Evolutionary conservation across 305 asterid species (phyloP), one percentile per base, ranked within the genome.

Genomic region (Fraxinus ornus): DNA sequence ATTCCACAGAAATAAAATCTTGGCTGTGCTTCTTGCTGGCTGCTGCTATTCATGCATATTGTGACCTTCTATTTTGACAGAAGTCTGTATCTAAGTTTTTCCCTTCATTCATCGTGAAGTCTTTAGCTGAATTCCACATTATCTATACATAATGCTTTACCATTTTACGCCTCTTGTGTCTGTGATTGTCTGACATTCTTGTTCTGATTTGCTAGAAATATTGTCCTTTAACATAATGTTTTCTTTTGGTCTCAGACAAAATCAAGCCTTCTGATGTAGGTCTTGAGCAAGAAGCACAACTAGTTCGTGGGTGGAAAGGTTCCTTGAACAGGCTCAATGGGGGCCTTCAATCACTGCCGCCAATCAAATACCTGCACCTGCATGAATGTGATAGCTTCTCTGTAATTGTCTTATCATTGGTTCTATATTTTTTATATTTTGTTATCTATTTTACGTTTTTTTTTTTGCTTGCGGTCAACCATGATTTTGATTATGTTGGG

Each of bases 191-290:
- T 57, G 47, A 77, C 60, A 10, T 72, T 72, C 52, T 73, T 62
- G 79, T 74, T 52, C 33, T 77, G 83, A 81, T 26, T 35, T 76
- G 30, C 77, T 37, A 3, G 76, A 24, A 71, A 77, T 82, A 80
- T 80, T 80, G 75, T 35, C 77, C 66, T 70, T 72, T 87, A 70
- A 84, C 86, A 62, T 74, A 60, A 4, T 44, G 66, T 78, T 76
- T 85, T 80, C 79, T 77, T 83, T 85, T 84, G 81, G 36, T 83
- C 83, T 44, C 96, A 96, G 99, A 91, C 79, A 96, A 96, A 92
- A 93, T 96, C 88, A 96, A 96, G 92, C 98, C 99, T 83, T 92
- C 98, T 83, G 99, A 96, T 87, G 97, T 96, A 24, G 99, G 98
- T 87, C 99, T 96, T 49, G 98, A 96, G 89, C 97, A 92, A 90